These are phyloP conservation scores for Geotrichum aggregatum DNA, from an alignment of 1,139 yeast species.

Conservation along the genomic window DNA sequence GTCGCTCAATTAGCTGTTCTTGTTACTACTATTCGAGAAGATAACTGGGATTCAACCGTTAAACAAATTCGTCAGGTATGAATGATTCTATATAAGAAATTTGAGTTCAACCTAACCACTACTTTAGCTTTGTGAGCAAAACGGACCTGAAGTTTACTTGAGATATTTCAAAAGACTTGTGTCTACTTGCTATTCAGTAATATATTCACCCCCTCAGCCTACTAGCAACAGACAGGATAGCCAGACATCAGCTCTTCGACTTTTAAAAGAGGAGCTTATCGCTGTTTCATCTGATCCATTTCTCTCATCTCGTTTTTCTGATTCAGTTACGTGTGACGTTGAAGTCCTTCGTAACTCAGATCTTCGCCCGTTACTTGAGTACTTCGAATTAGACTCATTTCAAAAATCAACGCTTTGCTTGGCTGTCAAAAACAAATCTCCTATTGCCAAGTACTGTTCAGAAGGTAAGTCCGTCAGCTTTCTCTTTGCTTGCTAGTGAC, in stretches of 20 bases:
- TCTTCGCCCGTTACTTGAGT: conserved; percentile 25
- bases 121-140: conserved; percentile 40
- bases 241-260: conserved; percentile 21
- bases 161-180: conserved; percentile 40
- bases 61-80: conserved; percentile 45
- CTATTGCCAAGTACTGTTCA: background rate
- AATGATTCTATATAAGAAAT: background rate
- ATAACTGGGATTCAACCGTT: conserved; percentile 43
- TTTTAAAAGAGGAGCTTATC: conserved; percentile 25
- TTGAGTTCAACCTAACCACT: background rate
- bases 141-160: conserved; percentile 38
- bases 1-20: conserved; percentile 54
- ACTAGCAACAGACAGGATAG: conserved; percentile 28
- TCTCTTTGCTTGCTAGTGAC: conserved; percentile 15
- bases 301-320: conserved; percentile 30
- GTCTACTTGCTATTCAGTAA: conserved; percentile 25
- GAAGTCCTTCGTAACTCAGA: conserved; percentile 34
- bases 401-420: conserved; percentile 23
- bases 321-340: conserved; percentile 28
- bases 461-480: conserved; percentile 3
- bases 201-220: conserved; percentile 31
- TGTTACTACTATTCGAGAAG: conserved; percentile 44
- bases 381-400: conserved; percentile 24
- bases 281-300: conserved; percentile 29
- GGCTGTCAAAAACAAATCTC: background rate